Evolutionary conservation across 2,329 filamentous ascomycete species (phyloP).

Genomic region (Grosmannia clavigera): DNA sequence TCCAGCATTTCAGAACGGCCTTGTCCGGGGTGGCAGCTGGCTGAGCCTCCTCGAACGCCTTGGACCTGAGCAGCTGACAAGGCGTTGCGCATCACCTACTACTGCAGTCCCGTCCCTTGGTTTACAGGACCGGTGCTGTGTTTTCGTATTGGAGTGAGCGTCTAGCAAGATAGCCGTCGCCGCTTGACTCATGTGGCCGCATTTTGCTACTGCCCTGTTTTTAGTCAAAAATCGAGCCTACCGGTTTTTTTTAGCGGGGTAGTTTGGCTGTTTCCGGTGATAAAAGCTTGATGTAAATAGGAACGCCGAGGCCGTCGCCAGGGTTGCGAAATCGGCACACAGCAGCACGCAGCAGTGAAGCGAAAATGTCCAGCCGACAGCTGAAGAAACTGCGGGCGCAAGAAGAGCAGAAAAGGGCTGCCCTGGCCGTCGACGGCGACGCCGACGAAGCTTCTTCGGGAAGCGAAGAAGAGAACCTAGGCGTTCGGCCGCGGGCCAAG

Average conservation of each 20-base stretch:
- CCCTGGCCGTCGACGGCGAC: constrained; percentile 9
- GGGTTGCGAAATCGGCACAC: background rate
- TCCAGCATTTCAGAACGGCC: background rate
- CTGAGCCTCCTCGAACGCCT: no score
- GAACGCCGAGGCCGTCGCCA: background rate
- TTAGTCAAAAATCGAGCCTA: background rate
- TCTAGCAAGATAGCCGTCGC: background rate
- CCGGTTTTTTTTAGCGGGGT: background rate
- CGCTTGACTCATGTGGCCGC: background rate
- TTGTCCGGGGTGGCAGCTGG: background rate
- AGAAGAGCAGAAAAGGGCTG: constrained; percentile 21
- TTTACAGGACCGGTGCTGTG: no score
- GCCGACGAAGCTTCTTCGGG: constrained; percentile 15
- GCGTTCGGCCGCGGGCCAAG: background rate
- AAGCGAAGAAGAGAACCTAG: background rate
- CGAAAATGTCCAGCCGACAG: constrained; percentile 37
- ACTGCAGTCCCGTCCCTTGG: no score
- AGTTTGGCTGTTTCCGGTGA: background rate
- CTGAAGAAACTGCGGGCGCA: constrained; percentile 40
- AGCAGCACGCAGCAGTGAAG: background rate
- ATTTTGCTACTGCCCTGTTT: background rate
- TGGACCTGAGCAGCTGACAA: no score
- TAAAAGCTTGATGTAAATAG: background rate
- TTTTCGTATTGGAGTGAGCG: no score
- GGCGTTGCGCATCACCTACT: no score